Conservation (phyloP, 805 yeast species). For the Monosporozyma aerobia region DNA sequence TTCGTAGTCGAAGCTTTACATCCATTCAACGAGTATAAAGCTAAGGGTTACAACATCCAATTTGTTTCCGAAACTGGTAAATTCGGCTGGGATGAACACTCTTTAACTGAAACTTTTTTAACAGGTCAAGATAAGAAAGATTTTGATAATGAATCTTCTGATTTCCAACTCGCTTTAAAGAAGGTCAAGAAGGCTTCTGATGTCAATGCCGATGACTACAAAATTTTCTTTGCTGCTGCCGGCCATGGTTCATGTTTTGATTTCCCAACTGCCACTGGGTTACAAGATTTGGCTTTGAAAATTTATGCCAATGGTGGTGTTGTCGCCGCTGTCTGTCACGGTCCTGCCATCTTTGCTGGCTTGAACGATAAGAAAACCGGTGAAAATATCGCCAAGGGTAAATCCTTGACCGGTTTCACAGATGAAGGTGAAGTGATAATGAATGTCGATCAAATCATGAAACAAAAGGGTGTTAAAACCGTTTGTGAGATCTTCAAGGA, state of each 20-base stretch:
- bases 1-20: constrained; percentile 51
- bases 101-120: constrained; percentile 35
- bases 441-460: constrained; percentile 20
- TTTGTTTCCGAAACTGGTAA: constrained; percentile 52
- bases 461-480: constrained; percentile 25
- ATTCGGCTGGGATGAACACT: constrained; percentile 49
- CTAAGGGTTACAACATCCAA: constrained; percentile 44
- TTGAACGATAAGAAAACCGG: constrained; percentile 37
- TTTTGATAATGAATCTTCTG: constrained; percentile 33
- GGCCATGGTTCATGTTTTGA: constrained; percentile 59
- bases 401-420: constrained; percentile 52
- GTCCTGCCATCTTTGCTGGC: constrained; percentile 48
- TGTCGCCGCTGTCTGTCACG: constrained; percentile 60
- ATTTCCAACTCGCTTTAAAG: constrained; percentile 33
- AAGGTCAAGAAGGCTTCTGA: constrained; percentile 42
- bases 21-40: constrained; percentile 41
- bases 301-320: constrained; percentile 46
- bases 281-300: constrained; percentile 38
- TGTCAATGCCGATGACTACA: constrained; percentile 40
- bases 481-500: constrained; percentile 33
- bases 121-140: constrained; percentile 36
- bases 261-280: constrained; percentile 41
- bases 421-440: constrained; percentile 39
- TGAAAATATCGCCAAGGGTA: constrained; percentile 40
- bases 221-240: constrained; percentile 51